Conservation (phyloP, 1,284 basidiomycete species). For the Trichosporon sp. region DNA sequence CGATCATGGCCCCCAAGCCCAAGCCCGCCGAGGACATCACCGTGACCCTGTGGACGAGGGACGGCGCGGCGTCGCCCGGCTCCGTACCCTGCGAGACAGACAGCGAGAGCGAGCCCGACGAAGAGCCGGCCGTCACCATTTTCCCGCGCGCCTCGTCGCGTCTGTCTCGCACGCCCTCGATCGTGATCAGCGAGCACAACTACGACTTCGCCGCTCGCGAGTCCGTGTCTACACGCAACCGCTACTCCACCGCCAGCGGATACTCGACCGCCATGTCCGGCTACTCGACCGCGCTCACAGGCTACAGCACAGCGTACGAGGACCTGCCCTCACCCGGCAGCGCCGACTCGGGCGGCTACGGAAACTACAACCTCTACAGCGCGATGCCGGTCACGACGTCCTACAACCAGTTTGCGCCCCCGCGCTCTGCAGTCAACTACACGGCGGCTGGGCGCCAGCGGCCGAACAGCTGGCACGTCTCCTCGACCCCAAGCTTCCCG, state of each 20-base stretch:
- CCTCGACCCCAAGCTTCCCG: background rate
- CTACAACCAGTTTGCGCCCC: conserved; percentile 6
- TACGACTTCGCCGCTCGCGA: background rate
- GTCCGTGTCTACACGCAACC: background rate
- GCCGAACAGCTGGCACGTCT: background rate
- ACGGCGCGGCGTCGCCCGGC: background rate
- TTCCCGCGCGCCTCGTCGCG: conserved; percentile 1
- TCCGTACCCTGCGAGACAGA: conserved; percentile 7
- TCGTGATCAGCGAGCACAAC: conserved; percentile 11
- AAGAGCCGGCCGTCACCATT: background rate
- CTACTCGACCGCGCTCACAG: background rate
- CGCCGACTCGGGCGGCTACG: background rate
- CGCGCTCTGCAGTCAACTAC: background rate
- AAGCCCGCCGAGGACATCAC: background rate
- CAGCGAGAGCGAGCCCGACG: conserved; percentile 14
- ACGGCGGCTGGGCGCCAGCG: background rate
- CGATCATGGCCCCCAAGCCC: background rate
- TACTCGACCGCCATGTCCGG: conserved; percentile 2
- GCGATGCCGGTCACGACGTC: background rate
- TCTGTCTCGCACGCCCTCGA: background rate
- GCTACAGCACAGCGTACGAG: background rate
- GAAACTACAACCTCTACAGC: conserved; percentile 1
- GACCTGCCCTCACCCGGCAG: background rate
- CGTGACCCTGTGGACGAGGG: background rate
- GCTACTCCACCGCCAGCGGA: background rate